Base-by-base conservation (phyloP, 257 asterid genomes). In the Oldenlandia corymbosa region DNA sequence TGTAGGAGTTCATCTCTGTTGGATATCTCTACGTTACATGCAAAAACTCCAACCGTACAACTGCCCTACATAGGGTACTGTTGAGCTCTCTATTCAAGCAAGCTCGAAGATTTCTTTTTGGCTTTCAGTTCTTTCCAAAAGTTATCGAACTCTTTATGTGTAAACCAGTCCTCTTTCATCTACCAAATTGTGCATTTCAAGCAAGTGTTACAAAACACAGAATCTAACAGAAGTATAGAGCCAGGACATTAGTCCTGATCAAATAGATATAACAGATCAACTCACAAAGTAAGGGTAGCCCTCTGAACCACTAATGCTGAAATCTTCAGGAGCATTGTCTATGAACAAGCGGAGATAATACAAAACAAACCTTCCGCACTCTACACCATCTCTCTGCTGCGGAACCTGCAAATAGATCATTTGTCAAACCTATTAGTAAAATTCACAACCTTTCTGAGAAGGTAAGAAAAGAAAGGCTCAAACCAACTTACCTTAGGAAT, bases 281-380 rank as follows among this genome's bases (percentile, higher is more conserved):
- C 96, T 86, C 61, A 89, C 95, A 64, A 83, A 83, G 81, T 80
- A 77, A 41, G 91, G 95, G 71, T 71, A 84, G 67, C 85, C 91
- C 21, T 31, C 66, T 24, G 85, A 75, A 51, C 74, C n/a, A n/a
- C n/a, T n/a, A n/a, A n/a, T 21, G 76, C 75, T 81, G 58, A 78
- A 73, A 41, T 54, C 71, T 52, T 75, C 85, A 0, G 83, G 86
- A 4, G 82, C 88, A 24, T 64, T 74, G 79, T 84, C 64, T 28
- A 89, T n/a, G 69, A 84, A 86, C 45, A 60, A 77, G 45, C 58
- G 28, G 31, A 81, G 64, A 77, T 73, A 89, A 64, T 72, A 77
- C 51, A 86, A 81, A 66, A 84, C 88, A 64, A 62, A 84, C 21
- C 27, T 68, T 12, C 94, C 96, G 67, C 95, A 89, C 55, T 76